These are phyloP conservation scores for Gautieria morchelliformis DNA, from an alignment of 768 basidiomycete species.

Conservation along the genomic window DNA sequence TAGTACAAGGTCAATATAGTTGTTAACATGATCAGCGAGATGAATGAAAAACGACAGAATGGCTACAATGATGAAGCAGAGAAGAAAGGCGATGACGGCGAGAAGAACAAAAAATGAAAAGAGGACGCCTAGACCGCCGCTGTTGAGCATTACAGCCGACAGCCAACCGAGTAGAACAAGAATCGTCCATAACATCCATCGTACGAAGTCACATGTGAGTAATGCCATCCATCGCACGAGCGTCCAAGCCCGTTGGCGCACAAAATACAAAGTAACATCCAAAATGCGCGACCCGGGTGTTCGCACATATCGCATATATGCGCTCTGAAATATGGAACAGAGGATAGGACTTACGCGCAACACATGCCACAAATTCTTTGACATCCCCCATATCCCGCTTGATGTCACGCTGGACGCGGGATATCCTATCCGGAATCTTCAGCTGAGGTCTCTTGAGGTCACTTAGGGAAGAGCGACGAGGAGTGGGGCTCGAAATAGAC, in stretches of 20 bases:
- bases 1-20: neutral
- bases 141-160: too few relatives aligned
- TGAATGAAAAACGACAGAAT: neutral
- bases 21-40: neutral
- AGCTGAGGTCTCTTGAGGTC: slow-evolving; percentile 61
- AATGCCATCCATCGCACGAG: too few relatives aligned
- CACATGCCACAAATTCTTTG: slow-evolving; percentile 72
- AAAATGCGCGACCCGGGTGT: neutral
- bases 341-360: slow-evolving; percentile 20
- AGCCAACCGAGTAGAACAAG: too few relatives aligned
- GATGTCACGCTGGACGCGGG: slow-evolving; percentile 70
- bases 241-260: neutral
- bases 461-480: slow-evolving; percentile 54
- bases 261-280: neutral
- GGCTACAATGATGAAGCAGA: neutral
- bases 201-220: too few relatives aligned
- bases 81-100: neutral
- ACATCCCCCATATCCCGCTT: slow-evolving; percentile 74
- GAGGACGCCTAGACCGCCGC: too few relatives aligned
- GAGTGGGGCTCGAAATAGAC: slow-evolving; percentile 7
- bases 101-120: neutral
- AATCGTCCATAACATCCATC: too few relatives aligned
- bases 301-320: neutral
- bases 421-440: slow-evolving; percentile 21
- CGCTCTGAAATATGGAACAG: neutral